phyloP scores from a whole-genome alignment of 2,329 filamentous ascomycete genomes.

The Aspergillus fumigatiaffinis region DNA sequence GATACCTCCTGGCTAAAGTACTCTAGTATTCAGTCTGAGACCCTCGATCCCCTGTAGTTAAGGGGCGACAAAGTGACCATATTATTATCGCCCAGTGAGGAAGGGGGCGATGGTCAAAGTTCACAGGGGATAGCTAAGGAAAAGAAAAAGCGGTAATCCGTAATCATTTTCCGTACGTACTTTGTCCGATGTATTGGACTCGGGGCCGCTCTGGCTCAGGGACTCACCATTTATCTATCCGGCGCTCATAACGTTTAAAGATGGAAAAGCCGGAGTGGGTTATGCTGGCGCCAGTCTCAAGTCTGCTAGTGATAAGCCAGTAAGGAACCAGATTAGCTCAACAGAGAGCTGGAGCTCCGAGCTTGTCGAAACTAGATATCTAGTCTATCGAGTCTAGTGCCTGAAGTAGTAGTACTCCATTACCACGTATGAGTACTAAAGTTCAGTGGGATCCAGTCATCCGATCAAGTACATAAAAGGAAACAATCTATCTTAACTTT shows the following conservation, averaged over 20 bases:
- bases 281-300: conserved; percentile 1
- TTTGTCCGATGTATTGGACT: not conserved
- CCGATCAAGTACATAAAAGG: not conserved
- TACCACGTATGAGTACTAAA: not conserved
- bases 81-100: not conserved
- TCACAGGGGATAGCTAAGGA: not conserved
- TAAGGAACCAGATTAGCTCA: not conserved
- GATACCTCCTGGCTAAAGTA: not conserved
- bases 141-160: not conserved
- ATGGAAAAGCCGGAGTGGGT: not conserved
- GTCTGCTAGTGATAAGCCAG: not conserved
- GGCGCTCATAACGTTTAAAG: not conserved
- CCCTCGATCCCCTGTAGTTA: not conserved
- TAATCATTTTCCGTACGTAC: not conserved
- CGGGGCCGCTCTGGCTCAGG: not conserved
- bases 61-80: not conserved
- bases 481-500: conserved; percentile 1
- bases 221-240: not conserved
- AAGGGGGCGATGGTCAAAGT: not conserved
- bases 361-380: not conserved
- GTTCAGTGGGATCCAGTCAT: too few relatives aligned
- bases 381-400: too few relatives aligned
- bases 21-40: not conserved
- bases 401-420: not conserved
- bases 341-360: not conserved